These are phyloP conservation scores for Euphorbia celastroides DNA, from an alignment of 441 rosid genomes.

Conservation along the genomic window DNA sequence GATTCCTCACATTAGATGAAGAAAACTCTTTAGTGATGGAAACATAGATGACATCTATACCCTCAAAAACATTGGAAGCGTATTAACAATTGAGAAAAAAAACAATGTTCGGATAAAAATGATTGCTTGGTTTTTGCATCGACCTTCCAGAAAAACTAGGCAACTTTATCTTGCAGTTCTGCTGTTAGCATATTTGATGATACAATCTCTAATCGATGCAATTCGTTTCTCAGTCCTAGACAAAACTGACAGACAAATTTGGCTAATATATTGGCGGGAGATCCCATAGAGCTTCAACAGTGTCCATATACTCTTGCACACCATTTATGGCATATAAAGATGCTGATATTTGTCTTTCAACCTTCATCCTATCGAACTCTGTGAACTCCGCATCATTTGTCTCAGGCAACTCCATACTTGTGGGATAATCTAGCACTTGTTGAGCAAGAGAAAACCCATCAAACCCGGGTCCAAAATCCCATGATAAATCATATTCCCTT, in stretches of 20 bases:
- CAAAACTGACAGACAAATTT: conserved; percentile 11
- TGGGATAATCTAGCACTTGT: conserved; percentile 40
- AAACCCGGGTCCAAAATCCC: conserved; percentile 25
- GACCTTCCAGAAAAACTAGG: conserved; percentile 10
- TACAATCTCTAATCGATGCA: conserved; percentile 4
- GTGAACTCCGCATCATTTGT: conserved; percentile 30
- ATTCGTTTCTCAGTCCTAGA: conserved; percentile 10
- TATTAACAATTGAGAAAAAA: conserved; percentile 1
- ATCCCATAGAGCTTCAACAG: conserved; percentile 59
- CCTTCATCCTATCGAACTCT: conserved; percentile 64
- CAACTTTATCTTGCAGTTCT: conserved; percentile 1
- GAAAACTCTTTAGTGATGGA: conserved; percentile 8
- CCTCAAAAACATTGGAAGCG: not conserved
- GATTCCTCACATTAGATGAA: conserved; percentile 7
- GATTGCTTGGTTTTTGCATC: conserved; percentile 16
- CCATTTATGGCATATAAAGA: conserved; percentile 67
- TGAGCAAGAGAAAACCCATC: conserved; percentile 44
- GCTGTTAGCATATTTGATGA: not conserved
- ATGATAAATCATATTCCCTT: conserved; percentile 38
- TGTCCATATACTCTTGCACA: conserved; percentile 55
- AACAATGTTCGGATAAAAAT: conserved; percentile 13
- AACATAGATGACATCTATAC: conserved; percentile 17
- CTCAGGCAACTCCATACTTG: conserved; percentile 23
- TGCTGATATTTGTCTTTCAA: conserved; percentile 70
- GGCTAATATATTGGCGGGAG: conserved; percentile 55